Base-by-base conservation (phyloP, 2,329 filamentous ascomycete species). In the Penicillium occitanis region DNA sequence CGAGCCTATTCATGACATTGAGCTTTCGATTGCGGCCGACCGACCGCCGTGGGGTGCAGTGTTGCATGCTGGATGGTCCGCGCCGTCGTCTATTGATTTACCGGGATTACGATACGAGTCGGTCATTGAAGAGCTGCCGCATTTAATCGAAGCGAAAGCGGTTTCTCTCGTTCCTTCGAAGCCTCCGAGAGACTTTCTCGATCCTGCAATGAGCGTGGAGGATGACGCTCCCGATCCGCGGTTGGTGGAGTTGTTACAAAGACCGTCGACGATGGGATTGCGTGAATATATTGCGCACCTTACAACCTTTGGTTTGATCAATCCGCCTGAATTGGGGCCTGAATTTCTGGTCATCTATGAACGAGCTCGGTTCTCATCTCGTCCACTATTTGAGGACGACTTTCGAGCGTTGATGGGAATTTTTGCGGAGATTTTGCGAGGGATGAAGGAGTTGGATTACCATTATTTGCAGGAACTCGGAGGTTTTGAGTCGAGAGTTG, bases 131-230 rank as follows among this genome's bases (percentile, higher is more conserved):
- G 94, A 98, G 77, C 83, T 99, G 28, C 92, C 93, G 1, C 90
- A 96, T 74, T 84, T 98, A 33, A 91, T 98, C 69, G 94, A 98
- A 80, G 94, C 92, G 10, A 94, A 94, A 76, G 94, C 93, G 0
- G 87, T 97, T n/a, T 93, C 91, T 0, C 85, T 97, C 44, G 92
- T 91, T 0, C 92, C 89, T 35, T 81, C 83, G 0, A 83, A 85
- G 69, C 82, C 84, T 3, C 69, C 80, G 76, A 42, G 77, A 46
- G 42, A 40, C 19, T 64, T 63, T 58, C 58, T 59, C 73, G 40
- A 81, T 80, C 19, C 72, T 72, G 76, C 75, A 68, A 71, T 68
- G 13, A 65, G 80, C 79, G 17, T 73, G 67, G 69, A 76, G 61
- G 64, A 77, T 70, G 70, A 77, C 68, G 64, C 83, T 25, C 85